Evolutionary conservation across 306 rosid species (phyloP), one percentile per base, ranked within the genome.

Genomic region (Pyrus communis): DNA sequence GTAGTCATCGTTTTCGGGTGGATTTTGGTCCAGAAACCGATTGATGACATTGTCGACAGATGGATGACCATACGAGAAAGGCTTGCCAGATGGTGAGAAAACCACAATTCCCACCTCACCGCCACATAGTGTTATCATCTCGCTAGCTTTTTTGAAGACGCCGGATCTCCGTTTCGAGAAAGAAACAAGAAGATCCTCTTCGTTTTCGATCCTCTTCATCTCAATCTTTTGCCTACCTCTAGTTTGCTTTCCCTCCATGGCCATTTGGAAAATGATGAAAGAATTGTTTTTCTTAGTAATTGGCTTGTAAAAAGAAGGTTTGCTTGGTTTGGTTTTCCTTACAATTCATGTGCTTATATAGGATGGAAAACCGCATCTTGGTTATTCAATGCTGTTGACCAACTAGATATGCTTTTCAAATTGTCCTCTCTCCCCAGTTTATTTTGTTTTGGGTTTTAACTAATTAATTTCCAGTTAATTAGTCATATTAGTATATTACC

Each of bases 141-240:
- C 87, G 45, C 74, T 75, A 0, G 83, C 81, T 28, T 80, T 86
- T 6, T 86, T 83, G 82, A 67, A 72, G n/a, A 80, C 63, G 19
- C 87, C 85, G 3, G 78, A 66, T 12, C 75, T 61, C 0, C 87
- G 80, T 12, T 86, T 86, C 0, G 83, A 77, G 57, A 86, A 86
- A 17, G 85, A 77, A 12, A 81, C 74, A 2, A 75, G 69, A 2
- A 84, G 83, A 67, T 67, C 85, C 14, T 81, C 83, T 42, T 80
- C 74, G 3, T 83, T 81, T 31, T 74, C 77, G 11, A 83, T 80
- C 81, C 10, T 83, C 77, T 83, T 86, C 73, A 83, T 75, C 73
- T 80, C 85, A 7, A 86, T 80, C 69, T 75, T 80, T 75, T 83
- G 81, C 22, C 71, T 77, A 1, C 89, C 89, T 57, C 65, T 83